These are phyloP conservation scores for Trichocladium antarcticum DNA, from an alignment of 495 filamentous ascomycete genomes.

Conservation along the genomic window DNA sequence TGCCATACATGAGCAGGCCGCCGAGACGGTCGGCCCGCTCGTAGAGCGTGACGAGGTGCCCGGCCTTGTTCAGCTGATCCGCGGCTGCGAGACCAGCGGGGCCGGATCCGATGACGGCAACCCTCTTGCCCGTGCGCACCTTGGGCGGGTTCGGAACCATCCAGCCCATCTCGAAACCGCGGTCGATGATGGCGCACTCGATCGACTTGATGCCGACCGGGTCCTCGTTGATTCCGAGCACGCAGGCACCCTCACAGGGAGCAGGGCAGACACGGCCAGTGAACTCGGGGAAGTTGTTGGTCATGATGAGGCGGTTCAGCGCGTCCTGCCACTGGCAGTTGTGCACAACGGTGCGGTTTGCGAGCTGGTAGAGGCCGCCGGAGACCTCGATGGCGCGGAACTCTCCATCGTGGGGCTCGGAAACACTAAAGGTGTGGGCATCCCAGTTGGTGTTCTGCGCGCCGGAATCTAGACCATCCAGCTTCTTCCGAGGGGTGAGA, in stretches of 20 bases:
- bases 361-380: no score
- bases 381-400: no score
- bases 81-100: slow-evolving; percentile 86
- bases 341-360: no score
- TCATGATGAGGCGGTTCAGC: slow-evolving; percentile 90
- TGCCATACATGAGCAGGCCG: slow-evolving; percentile 96
- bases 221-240: slow-evolving; percentile 96
- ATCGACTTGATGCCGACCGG: slow-evolving; percentile 98
- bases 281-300: slow-evolving; percentile 99
- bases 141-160: slow-evolving; percentile 79
- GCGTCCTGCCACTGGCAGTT: slow-evolving; percentile 86
- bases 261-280: slow-evolving; percentile 97
- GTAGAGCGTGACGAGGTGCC: slow-evolving; percentile 86
- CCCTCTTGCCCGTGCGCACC: slow-evolving; percentile 76
- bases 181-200: slow-evolving; percentile 98
- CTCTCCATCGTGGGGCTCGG: no score
- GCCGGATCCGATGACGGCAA: slow-evolving; percentile 91
- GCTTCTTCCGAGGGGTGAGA: no score
- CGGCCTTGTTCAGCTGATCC: slow-evolving; percentile 91
- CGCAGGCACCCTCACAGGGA: slow-evolving; percentile 95
- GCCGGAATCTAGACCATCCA: no score
- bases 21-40: slow-evolving; percentile 90
- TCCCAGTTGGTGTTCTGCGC: no score
- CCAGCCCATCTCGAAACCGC: slow-evolving; percentile 99
- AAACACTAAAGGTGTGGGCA: no score